Percentiles rank a stretch among this genome's conserved stretches.
Conservation (phyloP, 345 rosid genomes). For the Arabis hirsuta region DNA sequence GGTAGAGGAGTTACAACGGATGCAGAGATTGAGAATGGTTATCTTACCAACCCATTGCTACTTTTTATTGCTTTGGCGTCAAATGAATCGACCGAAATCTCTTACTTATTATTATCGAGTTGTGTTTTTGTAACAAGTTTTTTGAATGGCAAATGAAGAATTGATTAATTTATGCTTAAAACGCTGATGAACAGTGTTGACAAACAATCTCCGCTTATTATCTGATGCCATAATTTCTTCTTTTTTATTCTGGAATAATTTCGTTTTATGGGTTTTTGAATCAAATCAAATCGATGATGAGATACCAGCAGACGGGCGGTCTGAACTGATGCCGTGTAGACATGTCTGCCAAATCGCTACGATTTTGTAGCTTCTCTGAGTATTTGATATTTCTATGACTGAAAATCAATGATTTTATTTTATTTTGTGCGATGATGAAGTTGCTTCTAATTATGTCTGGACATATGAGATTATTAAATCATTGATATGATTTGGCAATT, state of each 20-base stretch:
- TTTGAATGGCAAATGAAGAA: slow-evolving; percentile 43
- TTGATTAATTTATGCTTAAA: slow-evolving; percentile 45
- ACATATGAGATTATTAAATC: slow-evolving; percentile 42
- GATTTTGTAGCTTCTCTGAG: slow-evolving; percentile 38
- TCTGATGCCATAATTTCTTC: slow-evolving; percentile 42
- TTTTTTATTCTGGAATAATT: background rate
- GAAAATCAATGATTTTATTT: too few relatives aligned
- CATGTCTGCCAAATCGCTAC: slow-evolving; percentile 42
- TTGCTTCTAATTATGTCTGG: slow-evolving; percentile 44
- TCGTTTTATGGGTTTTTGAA: background rate
- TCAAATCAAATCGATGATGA: slow-evolving; percentile 29
- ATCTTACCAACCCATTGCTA: slow-evolving; percentile 48
- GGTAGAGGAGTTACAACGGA: slow-evolving; percentile 31
- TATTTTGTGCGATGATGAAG: slow-evolving; percentile 27
- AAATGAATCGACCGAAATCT: slow-evolving; percentile 44
- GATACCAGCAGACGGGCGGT: slow-evolving; percentile 50
- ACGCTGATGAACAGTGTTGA: slow-evolving; percentile 37
- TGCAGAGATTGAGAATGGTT: slow-evolving; percentile 40
- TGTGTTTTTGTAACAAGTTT: background rate
- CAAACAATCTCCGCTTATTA: slow-evolving; percentile 48
- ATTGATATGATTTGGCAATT: slow-evolving; percentile 30
- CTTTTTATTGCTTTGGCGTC: slow-evolving; percentile 41
- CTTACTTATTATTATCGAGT: too few relatives aligned
- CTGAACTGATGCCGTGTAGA: slow-evolving; percentile 52
- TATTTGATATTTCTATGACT: background rate